Conservation (phyloP, 257 asterid species). For the Apocynum venetum region DNA sequence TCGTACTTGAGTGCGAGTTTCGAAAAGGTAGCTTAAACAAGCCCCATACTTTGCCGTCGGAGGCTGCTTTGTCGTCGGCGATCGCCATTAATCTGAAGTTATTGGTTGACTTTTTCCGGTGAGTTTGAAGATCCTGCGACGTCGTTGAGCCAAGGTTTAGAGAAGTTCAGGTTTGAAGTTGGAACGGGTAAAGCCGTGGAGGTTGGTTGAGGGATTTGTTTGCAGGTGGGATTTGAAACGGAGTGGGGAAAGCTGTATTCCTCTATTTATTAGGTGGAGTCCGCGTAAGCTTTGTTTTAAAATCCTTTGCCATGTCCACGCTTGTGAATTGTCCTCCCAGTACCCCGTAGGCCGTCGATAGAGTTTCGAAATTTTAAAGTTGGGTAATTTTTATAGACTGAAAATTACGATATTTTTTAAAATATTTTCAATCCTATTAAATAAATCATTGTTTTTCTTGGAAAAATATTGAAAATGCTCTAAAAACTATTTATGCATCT, state of each 20-base stretch:
- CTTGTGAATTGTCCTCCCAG: background rate
- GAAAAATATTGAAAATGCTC: too few species aligned
- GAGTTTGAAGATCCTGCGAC: background rate
- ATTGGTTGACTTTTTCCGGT: background rate
- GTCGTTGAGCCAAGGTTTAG: background rate
- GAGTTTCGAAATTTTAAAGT: too few species aligned
- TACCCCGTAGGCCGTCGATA: too few species aligned
- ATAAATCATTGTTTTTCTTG: too few species aligned
- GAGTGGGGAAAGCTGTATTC: constrained; percentile 7
- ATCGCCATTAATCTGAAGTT: constrained; percentile 49
- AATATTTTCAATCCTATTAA: too few species aligned
- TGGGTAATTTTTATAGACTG: too few species aligned
- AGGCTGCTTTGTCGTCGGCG: constrained; percentile 45
- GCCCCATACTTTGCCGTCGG: constrained; percentile 72
- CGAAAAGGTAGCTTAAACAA: constrained; percentile 80
- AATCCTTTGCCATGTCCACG: background rate
- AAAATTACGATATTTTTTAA: too few species aligned
- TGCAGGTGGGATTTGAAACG: constrained; percentile 8
- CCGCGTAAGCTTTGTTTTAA: background rate
- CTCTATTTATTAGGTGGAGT: constrained; percentile 4
- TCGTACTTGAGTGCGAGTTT: constrained; percentile 38
- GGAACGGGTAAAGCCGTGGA: constrained; percentile 5
- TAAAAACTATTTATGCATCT: too few species aligned
- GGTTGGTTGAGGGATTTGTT: background rate
- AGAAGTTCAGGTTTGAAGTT: background rate